A percentile compares a stretch with the other conserved stretches of the same genome.
These are phyloP conservation scores for Tagetes patula DNA, from an alignment of 129 eudicot genomes.

Conservation along the genomic window DNA sequence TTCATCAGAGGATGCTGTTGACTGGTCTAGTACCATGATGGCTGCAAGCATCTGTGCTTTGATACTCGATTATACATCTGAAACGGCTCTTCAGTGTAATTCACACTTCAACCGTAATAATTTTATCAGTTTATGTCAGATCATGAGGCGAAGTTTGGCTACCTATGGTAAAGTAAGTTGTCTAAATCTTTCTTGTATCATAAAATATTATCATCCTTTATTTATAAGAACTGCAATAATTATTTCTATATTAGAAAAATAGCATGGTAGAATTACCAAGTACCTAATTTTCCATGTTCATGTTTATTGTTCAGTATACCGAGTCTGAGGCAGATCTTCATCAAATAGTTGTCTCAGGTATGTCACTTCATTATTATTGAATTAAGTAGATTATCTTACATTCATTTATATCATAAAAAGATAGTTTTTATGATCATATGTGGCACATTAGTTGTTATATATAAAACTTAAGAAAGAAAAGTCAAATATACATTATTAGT, in stretches of 20 bases:
- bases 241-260: neutral
- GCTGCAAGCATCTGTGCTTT: slow-evolving; percentile 86
- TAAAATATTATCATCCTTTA: neutral
- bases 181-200: neutral
- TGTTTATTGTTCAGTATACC: slow-evolving; percentile 34
- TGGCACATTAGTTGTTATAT: neutral
- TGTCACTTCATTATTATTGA: neutral
- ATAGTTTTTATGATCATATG: neutral
- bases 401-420: neutral
- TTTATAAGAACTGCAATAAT: neutral
- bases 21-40: slow-evolving; percentile 65
- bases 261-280: neutral
- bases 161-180: slow-evolving; percentile 50
- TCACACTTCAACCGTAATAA: slow-evolving; percentile 43
- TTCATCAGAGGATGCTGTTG: slow-evolving; percentile 43
- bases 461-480: neutral
- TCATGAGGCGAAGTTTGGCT: slow-evolving; percentile 66
- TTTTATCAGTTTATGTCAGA: slow-evolving; percentile 46
- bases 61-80: slow-evolving; percentile 70
- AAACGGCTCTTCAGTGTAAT: slow-evolving; percentile 51
- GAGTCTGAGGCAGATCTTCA: slow-evolving; percentile 68
- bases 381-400: neutral
- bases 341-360: slow-evolving; percentile 65
- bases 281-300: neutral
- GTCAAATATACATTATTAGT: too few species aligned